These are phyloP conservation scores for Hortiboletus flavorubellus DNA, from an alignment of 768 basidiomycete species.

Conservation along the genomic window DNA sequence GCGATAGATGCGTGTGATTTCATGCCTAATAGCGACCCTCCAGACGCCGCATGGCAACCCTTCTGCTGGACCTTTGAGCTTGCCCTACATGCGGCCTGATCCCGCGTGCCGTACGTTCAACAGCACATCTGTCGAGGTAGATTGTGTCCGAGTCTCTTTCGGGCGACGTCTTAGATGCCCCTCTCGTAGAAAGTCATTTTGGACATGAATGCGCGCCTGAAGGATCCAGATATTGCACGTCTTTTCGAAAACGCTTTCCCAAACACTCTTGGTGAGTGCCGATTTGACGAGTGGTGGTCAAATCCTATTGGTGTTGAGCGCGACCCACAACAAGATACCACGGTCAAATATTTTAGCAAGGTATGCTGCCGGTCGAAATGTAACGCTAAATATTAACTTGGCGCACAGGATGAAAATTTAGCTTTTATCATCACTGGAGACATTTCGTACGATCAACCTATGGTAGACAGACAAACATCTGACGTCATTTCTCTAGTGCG, in stretches of 20 bases:
- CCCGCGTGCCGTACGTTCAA: constrained; percentile 73
- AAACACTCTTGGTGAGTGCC: constrained; percentile 64
- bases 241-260: constrained; percentile 83
- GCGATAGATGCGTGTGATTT: neutral
- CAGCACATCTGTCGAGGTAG: constrained; percentile 70
- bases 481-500: constrained; percentile 43
- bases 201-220: constrained; percentile 71
- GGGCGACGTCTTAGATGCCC: neutral
- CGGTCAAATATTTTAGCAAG: constrained; percentile 69
- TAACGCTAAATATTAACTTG: constrained; percentile 2
- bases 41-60: constrained; percentile 58
- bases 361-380: constrained; percentile 30
- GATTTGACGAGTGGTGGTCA: neutral
- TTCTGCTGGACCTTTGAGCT: constrained; percentile 55
- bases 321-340: constrained; percentile 52
- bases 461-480: constrained; percentile 1
- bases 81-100: constrained; percentile 73
- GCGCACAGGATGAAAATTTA: constrained; percentile 55
- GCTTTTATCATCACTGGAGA: constrained; percentile 84
- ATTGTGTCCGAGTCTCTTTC: neutral
- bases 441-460: constrained; percentile 56
- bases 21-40: neutral
- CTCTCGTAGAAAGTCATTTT: constrained; percentile 56
- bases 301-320: neutral
- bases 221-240: constrained; percentile 73